Conservation (phyloP, 2,329 filamentous ascomycete species). For the Fusarium ramigenum region DNA sequence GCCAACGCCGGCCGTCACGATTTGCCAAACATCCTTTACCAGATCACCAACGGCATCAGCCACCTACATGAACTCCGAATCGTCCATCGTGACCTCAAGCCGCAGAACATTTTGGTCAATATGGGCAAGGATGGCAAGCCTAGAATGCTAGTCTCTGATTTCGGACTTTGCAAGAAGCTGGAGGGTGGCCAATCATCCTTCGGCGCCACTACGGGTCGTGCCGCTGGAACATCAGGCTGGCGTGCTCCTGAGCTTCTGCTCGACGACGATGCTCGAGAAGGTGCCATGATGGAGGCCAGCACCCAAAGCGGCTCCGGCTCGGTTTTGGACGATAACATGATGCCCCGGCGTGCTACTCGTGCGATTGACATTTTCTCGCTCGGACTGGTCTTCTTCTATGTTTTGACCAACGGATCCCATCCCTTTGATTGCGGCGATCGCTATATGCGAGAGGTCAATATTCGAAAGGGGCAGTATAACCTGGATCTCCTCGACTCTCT, state of each 20-base stretch:
- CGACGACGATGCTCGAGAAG: constrained; percentile 73
- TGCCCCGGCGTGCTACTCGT: constrained; percentile 83
- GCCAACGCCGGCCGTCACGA: constrained; percentile 79
- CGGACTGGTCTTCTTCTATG: constrained; percentile 98
- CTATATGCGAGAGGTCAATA: constrained; percentile 97
- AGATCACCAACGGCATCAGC: constrained; percentile 88
- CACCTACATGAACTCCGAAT: constrained; percentile 93
- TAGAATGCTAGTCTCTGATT: constrained; percentile 95
- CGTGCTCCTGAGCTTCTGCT: constrained; percentile 92
- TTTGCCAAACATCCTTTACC: constrained; percentile 81
- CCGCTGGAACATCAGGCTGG: constrained; percentile 94
- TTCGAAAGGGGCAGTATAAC: constrained; percentile 86
- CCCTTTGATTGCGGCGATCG: constrained; percentile 94
- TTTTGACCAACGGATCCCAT: constrained; percentile 91
- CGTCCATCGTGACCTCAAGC: constrained; percentile 96
- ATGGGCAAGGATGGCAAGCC: constrained; percentile 75
- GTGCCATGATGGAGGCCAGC: constrained; percentile 58
- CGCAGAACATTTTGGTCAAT: constrained; percentile 93
- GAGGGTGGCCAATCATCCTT: constrained; percentile 95
- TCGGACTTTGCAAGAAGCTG: constrained; percentile 96
- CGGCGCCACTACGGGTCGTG: constrained; percentile 91
- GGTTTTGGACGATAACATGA: constrained; percentile 66
- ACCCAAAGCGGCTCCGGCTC: constrained; percentile 70
- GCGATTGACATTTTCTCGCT: constrained; percentile 98
- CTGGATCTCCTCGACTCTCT: constrained; percentile 76